Evolutionary conservation across 495 filamentous ascomycete species (phyloP).

Genomic region (Aspergillus coremiiformis): DNA sequence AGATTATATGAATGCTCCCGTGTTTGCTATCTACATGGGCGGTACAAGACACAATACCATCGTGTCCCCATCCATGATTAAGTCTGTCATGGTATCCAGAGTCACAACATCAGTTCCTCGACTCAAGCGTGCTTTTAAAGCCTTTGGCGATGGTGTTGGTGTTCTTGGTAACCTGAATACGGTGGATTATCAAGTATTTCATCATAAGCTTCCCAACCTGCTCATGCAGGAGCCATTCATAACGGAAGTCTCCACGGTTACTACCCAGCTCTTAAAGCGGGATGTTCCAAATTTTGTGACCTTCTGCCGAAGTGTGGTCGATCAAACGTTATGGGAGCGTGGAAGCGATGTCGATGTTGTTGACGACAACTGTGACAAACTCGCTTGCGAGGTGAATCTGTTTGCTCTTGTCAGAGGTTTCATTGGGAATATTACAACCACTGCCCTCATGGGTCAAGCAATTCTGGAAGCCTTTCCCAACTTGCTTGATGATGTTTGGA

Average conservation of each 20-base stretch:
- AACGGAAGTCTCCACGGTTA: constrained; percentile 27
- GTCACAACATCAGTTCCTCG: constrained; percentile 26
- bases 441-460: constrained; percentile 46
- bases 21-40: constrained; percentile 48
- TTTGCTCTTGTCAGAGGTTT: constrained; percentile 49
- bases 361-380: constrained; percentile 23
- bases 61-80: constrained; percentile 42
- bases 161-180: constrained; percentile 27
- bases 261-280: constrained; percentile 31
- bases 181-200: constrained; percentile 27
- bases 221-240: constrained; percentile 41
- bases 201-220: constrained; percentile 25
- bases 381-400: constrained; percentile 43
- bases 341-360: constrained; percentile 30
- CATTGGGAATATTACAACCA: constrained; percentile 43
- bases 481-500: constrained; percentile 47
- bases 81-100: constrained; percentile 34
- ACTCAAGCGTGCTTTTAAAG: constrained; percentile 34
- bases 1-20: constrained; percentile 33
- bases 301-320: constrained; percentile 51
- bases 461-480: constrained; percentile 49
- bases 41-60: constrained; percentile 45
- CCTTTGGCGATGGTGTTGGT: constrained; percentile 44
- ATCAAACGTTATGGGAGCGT: constrained; percentile 57
- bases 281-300: constrained; percentile 47